These are phyloP conservation scores for Begonia fuchsioides DNA, from an alignment of 306 rosid species.

Conservation along the genomic window DNA sequence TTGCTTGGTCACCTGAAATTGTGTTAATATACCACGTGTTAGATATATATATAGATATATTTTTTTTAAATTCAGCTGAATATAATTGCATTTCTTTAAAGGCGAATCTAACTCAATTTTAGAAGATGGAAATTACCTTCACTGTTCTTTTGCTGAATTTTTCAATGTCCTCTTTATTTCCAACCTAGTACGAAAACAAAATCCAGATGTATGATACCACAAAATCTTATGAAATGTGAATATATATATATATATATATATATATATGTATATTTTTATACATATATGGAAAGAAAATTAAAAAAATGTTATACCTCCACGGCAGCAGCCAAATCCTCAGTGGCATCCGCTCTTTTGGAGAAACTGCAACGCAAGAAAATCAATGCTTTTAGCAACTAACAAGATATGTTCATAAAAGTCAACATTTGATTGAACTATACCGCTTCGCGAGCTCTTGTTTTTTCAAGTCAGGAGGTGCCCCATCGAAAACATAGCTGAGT, in stretches of 20 bases:
- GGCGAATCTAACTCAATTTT: background rate
- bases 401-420: background rate
- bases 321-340: constrained; percentile 56
- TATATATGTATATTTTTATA: no score
- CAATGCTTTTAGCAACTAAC: constrained; percentile 2
- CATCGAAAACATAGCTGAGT: constrained; percentile 84
- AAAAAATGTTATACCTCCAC: constrained; percentile 32
- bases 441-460: constrained; percentile 91
- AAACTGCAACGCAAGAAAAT: constrained; percentile 24
- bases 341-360: constrained; percentile 74
- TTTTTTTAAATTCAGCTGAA: no score
- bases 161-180: constrained; percentile 82
- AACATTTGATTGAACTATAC: constrained; percentile 15
- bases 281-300: constrained; percentile 1
- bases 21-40: constrained; percentile 11
- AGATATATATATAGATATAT: constrained; percentile 8
- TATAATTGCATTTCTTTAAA: background rate
- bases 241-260: no score
- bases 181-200: constrained; percentile 38
- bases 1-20: no score
- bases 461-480: constrained; percentile 86
- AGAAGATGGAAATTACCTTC: constrained; percentile 33
- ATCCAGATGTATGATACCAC: constrained; percentile 8
- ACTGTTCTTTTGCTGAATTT: constrained; percentile 92
- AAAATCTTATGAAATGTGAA: background rate